Evolutionary conservation across 2,329 filamentous ascomycete species (phyloP), one percentile per base, ranked within the genome.

Genomic region (Aspergillus proliferans): DNA sequence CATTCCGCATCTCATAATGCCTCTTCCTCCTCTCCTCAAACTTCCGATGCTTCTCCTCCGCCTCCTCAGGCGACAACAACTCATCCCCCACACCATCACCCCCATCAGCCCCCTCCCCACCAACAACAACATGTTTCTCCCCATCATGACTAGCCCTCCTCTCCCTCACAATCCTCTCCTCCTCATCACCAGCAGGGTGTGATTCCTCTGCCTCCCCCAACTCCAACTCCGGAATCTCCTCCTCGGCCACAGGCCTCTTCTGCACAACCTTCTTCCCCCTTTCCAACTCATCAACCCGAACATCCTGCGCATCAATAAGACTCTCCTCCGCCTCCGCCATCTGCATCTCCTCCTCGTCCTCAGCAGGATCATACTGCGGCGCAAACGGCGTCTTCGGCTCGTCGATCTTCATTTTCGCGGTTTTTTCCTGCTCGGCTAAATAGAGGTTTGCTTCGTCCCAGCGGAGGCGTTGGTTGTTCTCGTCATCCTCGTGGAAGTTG

Each of bases 381-480:
- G 89, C 93, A 68, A 92, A 98, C 4, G 93, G 93, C 6, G 93
- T 98, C 79, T 98, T 98, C 53, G 93, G 93, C 75, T 98, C 93
- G 58, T 90, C 88, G 57, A 98, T 98, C 78, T 97, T 98, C 93
- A 98, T 98, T 51, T 91, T 96, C 53, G 87, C 86, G 51, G 85
- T 89, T 71, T 88, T 91, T 71, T 97, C 89, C 71, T 97, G 92
- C 74, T 98, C 93, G 6, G 93, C 93, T 47, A 98, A 80, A 72
- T 96, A 98, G 28, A 98, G 80, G 66, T 98, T 98, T 42, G 88
- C 93, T 75, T 98, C 93, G 70, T 98, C 93, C 93, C 93, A 98
- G 74, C 96, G 95, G 58, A 98, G 78, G 54, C 90, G 85, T 54
- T 87, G 86, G 50, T 81, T 84, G 49, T 76, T 78, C 44, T 83